These are phyloP conservation scores for Rosa persica DNA, from an alignment of 306 rosid species.

Conservation along the genomic window DNA sequence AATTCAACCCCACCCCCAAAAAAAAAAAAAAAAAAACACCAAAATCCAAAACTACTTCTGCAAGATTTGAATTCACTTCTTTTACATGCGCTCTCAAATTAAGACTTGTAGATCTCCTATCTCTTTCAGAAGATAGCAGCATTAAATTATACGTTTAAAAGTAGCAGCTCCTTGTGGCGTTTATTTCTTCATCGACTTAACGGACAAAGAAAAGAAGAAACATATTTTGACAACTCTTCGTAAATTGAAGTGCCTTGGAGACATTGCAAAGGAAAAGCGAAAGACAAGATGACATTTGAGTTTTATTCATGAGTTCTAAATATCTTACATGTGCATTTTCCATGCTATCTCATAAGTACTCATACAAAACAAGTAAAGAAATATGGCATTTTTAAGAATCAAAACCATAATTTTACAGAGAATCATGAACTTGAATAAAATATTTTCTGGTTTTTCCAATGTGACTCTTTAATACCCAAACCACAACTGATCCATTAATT, in stretches of 20 bases:
- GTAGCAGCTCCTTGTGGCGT: not conserved
- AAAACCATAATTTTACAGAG: not conserved
- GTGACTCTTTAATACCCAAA: not conserved
- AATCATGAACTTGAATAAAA: not conserved
- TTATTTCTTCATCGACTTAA: not conserved
- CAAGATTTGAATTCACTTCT: not conserved
- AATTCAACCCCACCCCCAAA: not conserved
- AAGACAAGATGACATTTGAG: not conserved
- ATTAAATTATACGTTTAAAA: not conserved
- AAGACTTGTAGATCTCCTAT: not conserved
- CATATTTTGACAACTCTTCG: not conserved
- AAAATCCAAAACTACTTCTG: not conserved
- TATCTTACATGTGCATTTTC: not conserved
- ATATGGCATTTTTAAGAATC: not conserved
- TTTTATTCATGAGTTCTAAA: not conserved
- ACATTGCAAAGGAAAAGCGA: not conserved
- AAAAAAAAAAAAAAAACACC: too few relatives aligned
- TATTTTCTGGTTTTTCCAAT: not conserved
- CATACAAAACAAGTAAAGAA: not conserved
- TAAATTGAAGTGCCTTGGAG: not conserved
- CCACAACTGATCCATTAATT: not conserved
- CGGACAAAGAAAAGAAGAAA: not conserved
- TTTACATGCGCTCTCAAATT: not conserved
- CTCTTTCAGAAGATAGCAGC: not conserved
- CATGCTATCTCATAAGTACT: not conserved